Percentiles rank a stretch among this genome's conserved stretches.
These are phyloP conservation scores for Isoetes taiwanensis DNA, from an alignment of 75 land plant species.

Conservation along the genomic window DNA sequence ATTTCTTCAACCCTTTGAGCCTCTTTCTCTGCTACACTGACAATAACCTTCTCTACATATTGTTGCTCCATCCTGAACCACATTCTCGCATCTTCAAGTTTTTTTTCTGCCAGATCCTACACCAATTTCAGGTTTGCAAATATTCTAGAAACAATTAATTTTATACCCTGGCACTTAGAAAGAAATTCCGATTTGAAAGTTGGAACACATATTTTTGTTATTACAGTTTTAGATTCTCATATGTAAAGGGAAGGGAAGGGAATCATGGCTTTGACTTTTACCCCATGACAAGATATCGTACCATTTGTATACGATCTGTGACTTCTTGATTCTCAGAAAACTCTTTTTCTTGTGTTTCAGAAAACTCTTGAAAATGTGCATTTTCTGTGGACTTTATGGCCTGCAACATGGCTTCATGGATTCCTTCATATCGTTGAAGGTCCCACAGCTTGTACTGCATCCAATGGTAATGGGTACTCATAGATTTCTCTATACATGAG, in stretches of 20 bases:
- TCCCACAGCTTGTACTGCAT: background rate
- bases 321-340: too few relatives aligned
- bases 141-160: background rate
- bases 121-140: background rate
- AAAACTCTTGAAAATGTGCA: background rate
- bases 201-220: background rate
- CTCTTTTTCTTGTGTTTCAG: too few relatives aligned
- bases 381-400: background rate
- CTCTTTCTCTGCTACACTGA: background rate
- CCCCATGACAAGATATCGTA: too few relatives aligned
- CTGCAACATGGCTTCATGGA: background rate
- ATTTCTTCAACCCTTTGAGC: background rate
- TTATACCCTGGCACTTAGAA: background rate
- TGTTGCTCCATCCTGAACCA: constrained; percentile 1
- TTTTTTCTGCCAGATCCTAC: constrained; percentile 20
- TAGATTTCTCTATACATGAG: background rate
- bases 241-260: too few relatives aligned
- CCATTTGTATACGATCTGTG: too few relatives aligned
- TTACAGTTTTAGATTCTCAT: background rate
- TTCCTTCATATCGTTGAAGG: background rate
- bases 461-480: background rate
- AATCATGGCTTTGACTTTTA: too few relatives aligned
- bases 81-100: constrained; percentile 8
- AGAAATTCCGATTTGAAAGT: constrained; percentile 1
- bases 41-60: constrained; percentile 4